Percentiles rank a stretch among this genome's conserved stretches.
These are phyloP conservation scores for Colletotrichum cereale DNA, from an alignment of 2,329 filamentous ascomycete genomes.

Conservation along the genomic window DNA sequence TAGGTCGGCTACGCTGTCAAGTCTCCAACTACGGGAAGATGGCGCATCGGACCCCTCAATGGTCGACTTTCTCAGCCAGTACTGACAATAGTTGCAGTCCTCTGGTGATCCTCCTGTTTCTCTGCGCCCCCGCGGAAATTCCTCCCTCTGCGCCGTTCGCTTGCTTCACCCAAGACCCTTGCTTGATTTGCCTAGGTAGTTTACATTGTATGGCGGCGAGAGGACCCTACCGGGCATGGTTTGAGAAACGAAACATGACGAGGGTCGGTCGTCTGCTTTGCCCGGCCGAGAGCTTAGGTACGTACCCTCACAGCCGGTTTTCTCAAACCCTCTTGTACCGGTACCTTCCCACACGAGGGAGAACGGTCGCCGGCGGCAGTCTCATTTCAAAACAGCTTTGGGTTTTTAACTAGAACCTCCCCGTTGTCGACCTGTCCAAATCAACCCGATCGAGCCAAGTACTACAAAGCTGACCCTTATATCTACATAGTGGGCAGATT, in stretches of 20 bases:
- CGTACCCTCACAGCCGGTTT: not conserved
- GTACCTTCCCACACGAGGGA: not conserved
- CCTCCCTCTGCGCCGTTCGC: not conserved
- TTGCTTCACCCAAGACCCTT: not conserved
- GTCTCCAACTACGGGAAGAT: conserved; percentile 7
- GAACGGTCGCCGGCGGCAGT: not conserved
- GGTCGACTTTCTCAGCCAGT: not conserved
- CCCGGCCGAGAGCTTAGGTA: not conserved
- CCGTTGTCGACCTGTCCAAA: not conserved
- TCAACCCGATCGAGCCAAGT: not conserved
- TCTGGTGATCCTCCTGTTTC: not conserved
- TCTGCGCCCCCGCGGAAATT: not conserved
- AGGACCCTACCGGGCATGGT: not conserved
- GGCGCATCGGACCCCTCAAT: not conserved
- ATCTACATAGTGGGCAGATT: not conserved
- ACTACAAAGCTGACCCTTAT: not conserved
- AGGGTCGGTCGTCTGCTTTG: conserved; percentile 5
- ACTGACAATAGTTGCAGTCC: conserved; percentile 1
- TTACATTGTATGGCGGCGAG: too few species aligned
- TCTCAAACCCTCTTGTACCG: not conserved
- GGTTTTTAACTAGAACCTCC: not conserved
- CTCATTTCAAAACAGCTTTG: not conserved
- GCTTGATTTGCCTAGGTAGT: conserved; percentile 4
- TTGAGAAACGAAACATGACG: conserved; percentile 26
- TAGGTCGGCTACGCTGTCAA: conserved; percentile 23